phyloP scores from a whole-genome alignment of 192 early-diverging fungal species.

The Rhizoclosmatium sp. region DNA sequence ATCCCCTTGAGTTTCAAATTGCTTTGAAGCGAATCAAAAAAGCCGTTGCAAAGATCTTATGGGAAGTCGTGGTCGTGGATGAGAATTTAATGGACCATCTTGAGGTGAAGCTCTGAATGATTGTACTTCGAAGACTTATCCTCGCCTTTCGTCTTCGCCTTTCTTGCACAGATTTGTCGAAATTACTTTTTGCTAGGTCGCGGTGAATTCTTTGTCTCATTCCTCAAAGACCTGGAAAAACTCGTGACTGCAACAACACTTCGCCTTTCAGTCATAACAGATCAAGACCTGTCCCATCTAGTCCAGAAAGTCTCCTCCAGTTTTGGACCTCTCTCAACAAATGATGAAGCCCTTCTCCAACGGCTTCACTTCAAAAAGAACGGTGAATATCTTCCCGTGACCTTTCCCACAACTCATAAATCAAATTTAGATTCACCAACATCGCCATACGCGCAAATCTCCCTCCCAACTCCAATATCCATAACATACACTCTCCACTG shows the following conservation, averaged over 20 bases:
- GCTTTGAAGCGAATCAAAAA: slow-evolving; percentile 58
- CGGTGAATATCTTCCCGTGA: neutral
- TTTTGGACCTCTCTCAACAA: neutral
- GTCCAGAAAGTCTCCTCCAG: slow-evolving; percentile 1
- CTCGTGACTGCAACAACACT: slow-evolving; percentile 37
- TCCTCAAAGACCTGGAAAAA: slow-evolving; percentile 63
- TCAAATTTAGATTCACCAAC: too few species aligned
- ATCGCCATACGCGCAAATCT: too few species aligned
- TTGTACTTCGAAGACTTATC: too few species aligned
- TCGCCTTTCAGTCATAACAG: slow-evolving; percentile 37
- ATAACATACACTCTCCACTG: slow-evolving; percentile 67
- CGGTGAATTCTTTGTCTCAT: slow-evolving; percentile 65
- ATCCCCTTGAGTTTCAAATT: slow-evolving; percentile 48
- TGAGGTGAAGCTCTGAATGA: slow-evolving; percentile 24
- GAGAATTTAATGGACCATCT: slow-evolving; percentile 66
- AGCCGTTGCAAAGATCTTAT: slow-evolving; percentile 67
- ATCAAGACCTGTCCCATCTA: slow-evolving; percentile 38
- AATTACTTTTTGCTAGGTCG: slow-evolving; percentile 68
- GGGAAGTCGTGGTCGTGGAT: slow-evolving; percentile 70
- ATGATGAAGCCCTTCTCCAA: neutral
- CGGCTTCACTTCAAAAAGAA: neutral
- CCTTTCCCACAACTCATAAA: too few species aligned
- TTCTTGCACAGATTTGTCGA: slow-evolving; percentile 54
- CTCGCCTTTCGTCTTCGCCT: neutral
- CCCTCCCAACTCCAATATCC: slow-evolving; percentile 44